phyloP scores from a whole-genome alignment of 2,329 filamentous ascomycete species.

The Colletotrichum orchidophilum region DNA sequence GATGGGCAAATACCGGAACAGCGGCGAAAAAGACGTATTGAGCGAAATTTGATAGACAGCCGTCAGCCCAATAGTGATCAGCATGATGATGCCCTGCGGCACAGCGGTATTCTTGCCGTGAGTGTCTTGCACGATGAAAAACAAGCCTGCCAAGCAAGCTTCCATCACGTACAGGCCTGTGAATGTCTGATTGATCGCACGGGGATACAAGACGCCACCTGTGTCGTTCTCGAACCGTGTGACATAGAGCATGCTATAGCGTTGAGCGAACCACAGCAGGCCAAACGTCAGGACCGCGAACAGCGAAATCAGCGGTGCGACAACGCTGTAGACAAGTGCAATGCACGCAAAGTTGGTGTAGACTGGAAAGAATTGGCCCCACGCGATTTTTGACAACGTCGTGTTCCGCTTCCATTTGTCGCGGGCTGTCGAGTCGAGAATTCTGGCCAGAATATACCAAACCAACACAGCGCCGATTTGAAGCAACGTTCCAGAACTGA shows the following conservation, averaged over 20 bases:
- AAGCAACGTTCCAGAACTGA: constrained; percentile 87
- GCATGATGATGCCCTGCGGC: constrained; percentile 86
- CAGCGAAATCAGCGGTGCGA: constrained; percentile 88
- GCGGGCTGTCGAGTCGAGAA: constrained; percentile 82
- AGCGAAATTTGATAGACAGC: constrained; percentile 81
- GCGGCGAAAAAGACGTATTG: constrained; percentile 83
- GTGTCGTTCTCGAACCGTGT: constrained; percentile 91
- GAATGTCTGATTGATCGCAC: constrained; percentile 94
- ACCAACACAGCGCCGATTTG: constrained; percentile 82
- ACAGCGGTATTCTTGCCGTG: constrained; percentile 63
- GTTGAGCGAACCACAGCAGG: constrained; percentile 91
- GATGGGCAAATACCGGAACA: constrained; percentile 90
- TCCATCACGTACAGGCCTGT: constrained; percentile 96
- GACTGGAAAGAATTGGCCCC: constrained; percentile 94
- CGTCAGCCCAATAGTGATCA: constrained; percentile 77
- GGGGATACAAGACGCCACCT: constrained; percentile 89
- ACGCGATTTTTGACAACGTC: constrained; percentile 78
- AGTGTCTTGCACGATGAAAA: constrained; percentile 80
- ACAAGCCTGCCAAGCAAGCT: constrained; percentile 86
- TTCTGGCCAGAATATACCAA: constrained; percentile 83
- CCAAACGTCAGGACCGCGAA: constrained; percentile 94
- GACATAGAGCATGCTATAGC: constrained; percentile 97
- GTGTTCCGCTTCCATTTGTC: constrained; percentile 90
- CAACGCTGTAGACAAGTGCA: constrained; percentile 85
- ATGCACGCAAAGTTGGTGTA: constrained; percentile 98